These are phyloP conservation scores for Zychaea mexicana DNA, from an alignment of 371 early-diverging fungal species.

Conservation along the genomic window DNA sequence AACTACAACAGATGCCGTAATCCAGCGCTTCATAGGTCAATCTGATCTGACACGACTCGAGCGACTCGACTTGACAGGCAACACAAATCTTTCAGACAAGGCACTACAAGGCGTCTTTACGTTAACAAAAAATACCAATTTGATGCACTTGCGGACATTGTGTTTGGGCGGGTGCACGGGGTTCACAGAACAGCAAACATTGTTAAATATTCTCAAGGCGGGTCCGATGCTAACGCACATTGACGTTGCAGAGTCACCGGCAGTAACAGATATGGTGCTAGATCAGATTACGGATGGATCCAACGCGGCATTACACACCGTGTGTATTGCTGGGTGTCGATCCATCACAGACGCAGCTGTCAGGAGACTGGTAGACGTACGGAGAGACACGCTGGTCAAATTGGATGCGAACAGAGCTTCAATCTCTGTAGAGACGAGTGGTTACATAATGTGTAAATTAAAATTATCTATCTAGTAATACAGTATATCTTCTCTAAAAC, in stretches of 20 bases:
- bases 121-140: neutral
- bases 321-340: neutral
- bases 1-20: neutral
- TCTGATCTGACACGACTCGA: neutral
- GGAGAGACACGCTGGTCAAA: neutral
- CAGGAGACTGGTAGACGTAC: neutral
- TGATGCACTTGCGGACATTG: neutral
- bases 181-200: neutral
- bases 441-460: neutral
- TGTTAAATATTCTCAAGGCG: neutral
- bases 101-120: neutral
- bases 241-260: constrained; percentile 5
- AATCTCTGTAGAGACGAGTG: neutral
- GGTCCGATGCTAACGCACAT: neutral
- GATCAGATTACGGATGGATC: neutral
- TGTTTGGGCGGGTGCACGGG: neutral
- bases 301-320: neutral
- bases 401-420: neutral
- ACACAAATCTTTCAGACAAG: constrained; percentile 9
- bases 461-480: neutral
- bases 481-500: too few relatives aligned
- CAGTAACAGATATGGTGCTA: constrained; percentile 13
- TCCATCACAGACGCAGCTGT: constrained; percentile 17
- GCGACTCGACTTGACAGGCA: constrained; percentile 6
- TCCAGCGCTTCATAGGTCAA: neutral